These are phyloP conservation scores for Penicillium thymicola DNA, from an alignment of 2,329 filamentous ascomycete genomes.

Conservation along the genomic window DNA sequence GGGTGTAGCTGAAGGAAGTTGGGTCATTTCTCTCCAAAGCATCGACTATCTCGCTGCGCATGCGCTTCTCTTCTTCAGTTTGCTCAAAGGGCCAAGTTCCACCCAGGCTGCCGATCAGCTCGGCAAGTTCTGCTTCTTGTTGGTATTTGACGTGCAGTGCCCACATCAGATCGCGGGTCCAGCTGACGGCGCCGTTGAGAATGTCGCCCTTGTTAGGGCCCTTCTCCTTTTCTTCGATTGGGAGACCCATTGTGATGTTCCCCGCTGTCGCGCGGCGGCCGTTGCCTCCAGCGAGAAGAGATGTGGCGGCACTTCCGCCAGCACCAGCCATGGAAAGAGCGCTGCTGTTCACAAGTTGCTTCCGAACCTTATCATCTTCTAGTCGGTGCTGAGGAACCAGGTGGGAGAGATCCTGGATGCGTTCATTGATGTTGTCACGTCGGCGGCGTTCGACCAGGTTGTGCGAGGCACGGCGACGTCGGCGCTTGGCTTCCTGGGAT, in stretches of 20 bases:
- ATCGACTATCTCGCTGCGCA: slow-evolving; percentile 89
- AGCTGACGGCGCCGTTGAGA: slow-evolving; percentile 92
- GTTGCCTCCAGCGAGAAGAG: slow-evolving; percentile 78
- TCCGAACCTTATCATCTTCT: slow-evolving; percentile 95
- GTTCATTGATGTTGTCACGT: slow-evolving; percentile 97
- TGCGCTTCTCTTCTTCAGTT: slow-evolving; percentile 88
- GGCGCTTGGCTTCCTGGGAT: slow-evolving; percentile 89
- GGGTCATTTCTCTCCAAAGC: slow-evolving; percentile 77
- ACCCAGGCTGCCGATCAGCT: slow-evolving; percentile 68
- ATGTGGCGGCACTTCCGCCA: slow-evolving; percentile 64
- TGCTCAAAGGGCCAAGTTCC: slow-evolving; percentile 75
- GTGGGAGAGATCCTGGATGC: slow-evolving; percentile 93
- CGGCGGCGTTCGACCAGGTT: slow-evolving; percentile 93
- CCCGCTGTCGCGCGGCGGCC: slow-evolving; percentile 75
- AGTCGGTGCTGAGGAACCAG: slow-evolving; percentile 88
- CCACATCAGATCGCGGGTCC: slow-evolving; percentile 98
- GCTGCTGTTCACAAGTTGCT: slow-evolving; percentile 88
- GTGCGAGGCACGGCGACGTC: slow-evolving; percentile 87
- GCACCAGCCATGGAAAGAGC: slow-evolving; percentile 76
- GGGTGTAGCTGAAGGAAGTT: slow-evolving; percentile 76
- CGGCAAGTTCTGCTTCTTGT: slow-evolving; percentile 81
- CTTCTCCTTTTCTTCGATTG: slow-evolving; percentile 96
- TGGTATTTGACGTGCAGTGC: slow-evolving; percentile 84
- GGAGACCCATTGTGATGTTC: slow-evolving; percentile 88
- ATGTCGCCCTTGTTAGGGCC: slow-evolving; percentile 99